Percentiles rank a stretch among this genome's conserved stretches.
Evolutionary conservation across 495 filamentous ascomycete genomes (phyloP).

Genomic region (Neurospora sublineolata): DNA sequence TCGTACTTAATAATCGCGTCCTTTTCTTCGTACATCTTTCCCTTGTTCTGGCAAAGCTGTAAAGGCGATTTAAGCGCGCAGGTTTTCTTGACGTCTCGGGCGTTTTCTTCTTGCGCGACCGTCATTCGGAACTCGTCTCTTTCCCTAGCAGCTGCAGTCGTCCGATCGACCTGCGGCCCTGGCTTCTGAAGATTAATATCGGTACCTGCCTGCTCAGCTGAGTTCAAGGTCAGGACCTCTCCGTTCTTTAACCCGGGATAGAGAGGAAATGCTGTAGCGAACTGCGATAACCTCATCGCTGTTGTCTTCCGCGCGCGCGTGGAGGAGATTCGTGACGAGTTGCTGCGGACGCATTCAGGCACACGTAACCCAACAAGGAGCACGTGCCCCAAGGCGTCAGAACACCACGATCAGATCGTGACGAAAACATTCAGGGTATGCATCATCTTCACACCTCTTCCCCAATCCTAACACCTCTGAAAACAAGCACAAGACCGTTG

Average conservation of each 20-base stretch:
- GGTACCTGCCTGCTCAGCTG: background rate
- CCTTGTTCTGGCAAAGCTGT: conserved; percentile 5
- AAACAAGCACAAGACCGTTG: conserved; percentile 13
- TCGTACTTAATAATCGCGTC: background rate
- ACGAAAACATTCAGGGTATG: conserved; percentile 18
- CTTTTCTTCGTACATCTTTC: conserved; percentile 1
- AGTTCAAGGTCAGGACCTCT: background rate
- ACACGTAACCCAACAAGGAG: background rate
- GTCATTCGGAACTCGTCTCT: conserved; percentile 4
- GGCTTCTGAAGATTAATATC: background rate
- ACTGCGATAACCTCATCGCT: background rate
- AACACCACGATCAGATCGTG: background rate
- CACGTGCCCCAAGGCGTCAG: background rate
- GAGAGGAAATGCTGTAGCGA: background rate
- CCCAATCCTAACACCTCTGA: conserved; percentile 8
- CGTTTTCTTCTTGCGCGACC: conserved; percentile 4
- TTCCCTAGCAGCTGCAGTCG: conserved; percentile 6
- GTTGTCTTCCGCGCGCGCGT: background rate
- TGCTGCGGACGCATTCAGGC: background rate
- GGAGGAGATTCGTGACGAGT: background rate
- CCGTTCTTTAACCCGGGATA: background rate
- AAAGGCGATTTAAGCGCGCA: conserved; percentile 9
- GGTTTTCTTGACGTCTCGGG: conserved; percentile 2
- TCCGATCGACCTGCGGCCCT: conserved; percentile 4
- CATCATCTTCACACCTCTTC: conserved; percentile 16